phyloP scores from a whole-genome alignment of 1,284 basidiomycete species.

The Pseudozyma tsukubaensis region DNA sequence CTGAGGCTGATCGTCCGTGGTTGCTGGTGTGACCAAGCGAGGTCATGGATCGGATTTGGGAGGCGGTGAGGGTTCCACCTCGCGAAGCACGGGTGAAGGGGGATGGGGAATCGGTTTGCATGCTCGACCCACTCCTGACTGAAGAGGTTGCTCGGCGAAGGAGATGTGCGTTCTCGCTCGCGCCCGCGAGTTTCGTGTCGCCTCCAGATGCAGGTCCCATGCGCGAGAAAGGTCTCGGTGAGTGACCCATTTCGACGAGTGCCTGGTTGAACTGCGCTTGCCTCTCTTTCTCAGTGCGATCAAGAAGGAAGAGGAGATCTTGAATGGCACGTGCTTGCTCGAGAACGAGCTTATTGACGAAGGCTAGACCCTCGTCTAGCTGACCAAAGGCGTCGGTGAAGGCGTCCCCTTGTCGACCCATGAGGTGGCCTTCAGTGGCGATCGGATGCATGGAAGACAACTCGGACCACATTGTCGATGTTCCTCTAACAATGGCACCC shows the following conservation, averaged over 20 bases:
- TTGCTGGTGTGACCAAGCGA: conserved; percentile 33
- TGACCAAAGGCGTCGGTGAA: conserved; percentile 44
- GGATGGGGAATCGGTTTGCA: conserved; percentile 23
- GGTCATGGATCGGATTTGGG: conserved; percentile 45
- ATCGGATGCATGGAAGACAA: conserved; percentile 45
- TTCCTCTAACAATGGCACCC: conserved; percentile 38
- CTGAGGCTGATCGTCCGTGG: conserved; percentile 42
- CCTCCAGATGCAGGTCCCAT: conserved; percentile 9
- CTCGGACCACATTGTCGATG: conserved; percentile 45
- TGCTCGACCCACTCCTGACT: conserved; percentile 19
- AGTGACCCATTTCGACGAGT: conserved; percentile 40
- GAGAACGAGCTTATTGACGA: conserved; percentile 48
- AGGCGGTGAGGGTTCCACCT: conserved; percentile 33
- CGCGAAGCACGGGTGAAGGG: conserved; percentile 15
- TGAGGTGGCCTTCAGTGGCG: conserved; percentile 43
- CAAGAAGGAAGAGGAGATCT: conserved; percentile 43
- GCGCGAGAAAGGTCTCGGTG: conserved; percentile 38
- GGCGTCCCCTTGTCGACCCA: conserved; percentile 29
- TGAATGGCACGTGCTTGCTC: conserved; percentile 48
- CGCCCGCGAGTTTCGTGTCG: conserved; percentile 10
- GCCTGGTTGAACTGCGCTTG: conserved; percentile 46
- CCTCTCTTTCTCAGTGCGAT: conserved; percentile 48
- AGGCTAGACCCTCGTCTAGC: conserved; percentile 44
- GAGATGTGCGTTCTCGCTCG: conserved; percentile 19
- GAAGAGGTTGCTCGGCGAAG: conserved; percentile 25